Percentiles rank a stretch among this genome's conserved stretches.
Evolutionary conservation across 768 basidiomycete species (phyloP).

Genomic region (Collybiopsis luxurians): DNA sequence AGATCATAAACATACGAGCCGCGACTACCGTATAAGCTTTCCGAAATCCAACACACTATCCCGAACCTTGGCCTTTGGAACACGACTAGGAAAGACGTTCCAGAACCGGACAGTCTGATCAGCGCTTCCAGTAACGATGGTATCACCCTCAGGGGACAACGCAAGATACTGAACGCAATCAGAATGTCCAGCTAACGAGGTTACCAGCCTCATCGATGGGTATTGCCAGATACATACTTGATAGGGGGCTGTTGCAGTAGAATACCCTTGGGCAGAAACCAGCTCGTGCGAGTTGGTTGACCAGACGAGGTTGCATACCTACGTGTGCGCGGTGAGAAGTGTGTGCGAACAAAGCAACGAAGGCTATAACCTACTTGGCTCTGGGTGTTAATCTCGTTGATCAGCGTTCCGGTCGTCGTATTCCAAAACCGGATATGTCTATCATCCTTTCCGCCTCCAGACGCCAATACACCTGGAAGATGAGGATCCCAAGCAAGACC

Average conservation of each 20-base stretch:
- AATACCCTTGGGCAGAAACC: conserved; percentile 78
- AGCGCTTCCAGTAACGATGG: conserved; percentile 77
- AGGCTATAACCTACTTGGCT: conserved; percentile 50
- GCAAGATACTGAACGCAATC: conserved; percentile 72
- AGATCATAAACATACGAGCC: background rate
- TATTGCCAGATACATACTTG: conserved; percentile 74
- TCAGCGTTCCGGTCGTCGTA: conserved; percentile 56
- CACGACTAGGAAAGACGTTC: conserved; percentile 57
- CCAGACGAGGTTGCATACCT: conserved; percentile 71
- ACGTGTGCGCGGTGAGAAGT: background rate
- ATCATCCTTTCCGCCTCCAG: conserved; percentile 78
- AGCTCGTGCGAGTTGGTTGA: conserved; percentile 72
- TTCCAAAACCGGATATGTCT: conserved; percentile 82
- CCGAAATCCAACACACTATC: background rate
- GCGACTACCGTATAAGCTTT: background rate
- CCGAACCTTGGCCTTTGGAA: no score
- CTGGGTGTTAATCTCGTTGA: conserved; percentile 68
- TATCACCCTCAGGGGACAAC: conserved; percentile 72
- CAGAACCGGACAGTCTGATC: conserved; percentile 80
- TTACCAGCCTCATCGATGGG: conserved; percentile 70
- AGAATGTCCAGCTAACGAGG: conserved; percentile 68
- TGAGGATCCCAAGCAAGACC: conserved; percentile 82
- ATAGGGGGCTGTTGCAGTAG: conserved; percentile 64
- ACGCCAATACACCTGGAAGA: conserved; percentile 62
- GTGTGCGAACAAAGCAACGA: background rate